Percentiles rank a stretch among this genome's conserved stretches.
Evolutionary conservation across 805 yeast species (phyloP).

Genomic region (Sugiyamaella valdiviana): DNA sequence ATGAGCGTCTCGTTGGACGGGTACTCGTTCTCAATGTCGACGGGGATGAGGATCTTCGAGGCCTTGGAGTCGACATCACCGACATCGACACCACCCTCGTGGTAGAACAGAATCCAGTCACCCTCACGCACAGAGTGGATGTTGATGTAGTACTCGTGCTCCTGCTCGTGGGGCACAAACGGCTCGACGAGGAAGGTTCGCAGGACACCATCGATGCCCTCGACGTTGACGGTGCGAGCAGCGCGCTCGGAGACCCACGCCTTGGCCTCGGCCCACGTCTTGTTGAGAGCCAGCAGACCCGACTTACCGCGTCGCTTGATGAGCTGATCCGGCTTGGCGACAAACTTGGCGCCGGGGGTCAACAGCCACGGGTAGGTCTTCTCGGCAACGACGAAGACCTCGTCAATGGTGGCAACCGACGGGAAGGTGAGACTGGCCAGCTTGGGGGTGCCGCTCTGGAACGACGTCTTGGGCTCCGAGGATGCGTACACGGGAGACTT

Average conservation of each 20-base stretch:
- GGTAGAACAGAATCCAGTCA: conserved; percentile 43
- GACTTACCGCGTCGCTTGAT: conserved; percentile 43
- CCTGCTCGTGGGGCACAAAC: conserved; percentile 42
- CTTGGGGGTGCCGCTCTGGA: conserved; percentile 33
- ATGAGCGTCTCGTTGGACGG: conserved; percentile 36
- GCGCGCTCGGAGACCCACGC: conserved; percentile 41
- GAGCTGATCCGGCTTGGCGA: conserved; percentile 43
- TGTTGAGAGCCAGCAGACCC: conserved; percentile 39
- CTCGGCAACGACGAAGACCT: conserved; percentile 35
- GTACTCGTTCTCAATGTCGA: conserved; percentile 36
- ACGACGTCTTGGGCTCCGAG: conserved; percentile 28
- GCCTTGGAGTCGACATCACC: conserved; percentile 45
- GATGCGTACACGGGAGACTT: conserved; percentile 35
- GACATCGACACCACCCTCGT: conserved; percentile 45
- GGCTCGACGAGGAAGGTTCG: conserved; percentile 42
- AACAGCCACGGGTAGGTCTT: conserved; percentile 38
- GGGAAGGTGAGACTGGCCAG: conserved; percentile 35
- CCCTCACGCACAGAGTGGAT: conserved; percentile 44
- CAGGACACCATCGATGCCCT: conserved; percentile 36
- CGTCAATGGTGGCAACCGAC: conserved; percentile 27
- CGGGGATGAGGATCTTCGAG: conserved; percentile 38
- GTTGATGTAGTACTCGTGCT: conserved; percentile 42
- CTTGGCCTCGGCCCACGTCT: conserved; percentile 40
- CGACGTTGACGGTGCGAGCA: conserved; percentile 36
- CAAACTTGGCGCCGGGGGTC: conserved; percentile 35